Evolutionary conservation across 164 flowering plant genomes (phyloP), one percentile per base, ranked within the genome.

Genomic region (Paratinospora sagittata): DNA sequence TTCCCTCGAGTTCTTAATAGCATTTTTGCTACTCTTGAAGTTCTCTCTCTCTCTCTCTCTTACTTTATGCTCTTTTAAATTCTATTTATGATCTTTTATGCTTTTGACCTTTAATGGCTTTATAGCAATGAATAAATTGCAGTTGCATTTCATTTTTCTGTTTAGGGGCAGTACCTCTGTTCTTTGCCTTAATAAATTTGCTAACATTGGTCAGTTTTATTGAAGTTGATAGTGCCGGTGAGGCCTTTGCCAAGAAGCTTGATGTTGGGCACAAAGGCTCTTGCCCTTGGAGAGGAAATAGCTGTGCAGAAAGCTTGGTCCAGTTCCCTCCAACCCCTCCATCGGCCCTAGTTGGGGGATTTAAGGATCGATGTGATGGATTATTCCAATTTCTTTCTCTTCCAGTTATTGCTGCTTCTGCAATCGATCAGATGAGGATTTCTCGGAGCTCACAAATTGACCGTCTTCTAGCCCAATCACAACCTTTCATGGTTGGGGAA

Each of bases 271-370:
- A 96, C 76, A 84, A 80, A 74, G 77, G 71, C 67, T 77, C 69
- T 27, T 96, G 99, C 78, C 89, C 95, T 64, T 96, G 99, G 99
- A 84, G 82, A 77, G 99, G 97, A 81, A 96, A 89, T 77, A 86
- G 85, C 85, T 96, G 99, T 78, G 90, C 97, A 16, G 97, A 93
- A 80, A 91, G 99, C 78, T 82, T 96, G 81, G 98, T 91, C 69
- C 99, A 93, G 84, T 96, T 96, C 74, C 98, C 98, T 79, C 99
- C 99, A 60, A 82, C 97, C 74, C 99, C 97, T 55, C 93, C 86
- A 71, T 86, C 99, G 63, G 97, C 98, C 45, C 83, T 96, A 43
- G 79, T 93, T 81, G 99, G 93, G 26, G 99, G 98, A 60, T 96
- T 83, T 70, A 96, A 89, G 82, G 99, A 96, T 79, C 85, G 99